A percentile compares a stretch with the other conserved stretches of the same genome.
Conservation (phyloP, 805 yeast species). For the Sugiyamaella smithiae region DNA sequence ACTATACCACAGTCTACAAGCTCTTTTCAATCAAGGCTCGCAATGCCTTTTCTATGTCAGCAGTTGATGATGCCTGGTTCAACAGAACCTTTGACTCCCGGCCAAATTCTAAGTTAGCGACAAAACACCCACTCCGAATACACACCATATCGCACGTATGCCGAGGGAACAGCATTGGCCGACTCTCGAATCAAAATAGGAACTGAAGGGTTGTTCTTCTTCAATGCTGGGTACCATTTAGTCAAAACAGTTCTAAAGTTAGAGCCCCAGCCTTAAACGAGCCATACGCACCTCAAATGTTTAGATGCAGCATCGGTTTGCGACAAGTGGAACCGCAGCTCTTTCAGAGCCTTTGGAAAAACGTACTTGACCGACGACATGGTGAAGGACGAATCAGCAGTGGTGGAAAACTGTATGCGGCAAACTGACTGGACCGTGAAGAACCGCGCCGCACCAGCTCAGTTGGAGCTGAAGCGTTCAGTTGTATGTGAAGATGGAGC, state of each 20-base stretch:
- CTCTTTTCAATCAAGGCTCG: constrained; percentile 36
- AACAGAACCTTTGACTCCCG: constrained; percentile 42
- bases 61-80: constrained; percentile 40
- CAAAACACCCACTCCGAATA: constrained; percentile 2
- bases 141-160: constrained; percentile 66
- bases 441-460: too few relatives aligned
- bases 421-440: too few relatives aligned
- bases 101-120: constrained; percentile 30
- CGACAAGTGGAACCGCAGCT: constrained; percentile 76
- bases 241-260: constrained; percentile 54
- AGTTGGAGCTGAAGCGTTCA: too few relatives aligned
- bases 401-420: too few relatives aligned
- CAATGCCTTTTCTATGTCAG: constrained; percentile 38
- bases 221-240: constrained; percentile 62
- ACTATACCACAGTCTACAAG: constrained; percentile 1
- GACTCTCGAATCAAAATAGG: constrained; percentile 82
- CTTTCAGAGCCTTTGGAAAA: constrained; percentile 56
- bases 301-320: constrained; percentile 72
- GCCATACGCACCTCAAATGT: constrained; percentile 35
- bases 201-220: constrained; percentile 57
- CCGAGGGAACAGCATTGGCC: constrained; percentile 65
- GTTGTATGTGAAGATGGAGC: too few relatives aligned
- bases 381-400: constrained; percentile 7
- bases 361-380: constrained; percentile 35
- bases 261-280: neutral